phyloP scores from a whole-genome alignment of 2,329 filamentous ascomycete species.

The Stachybotrys chartarum region DNA sequence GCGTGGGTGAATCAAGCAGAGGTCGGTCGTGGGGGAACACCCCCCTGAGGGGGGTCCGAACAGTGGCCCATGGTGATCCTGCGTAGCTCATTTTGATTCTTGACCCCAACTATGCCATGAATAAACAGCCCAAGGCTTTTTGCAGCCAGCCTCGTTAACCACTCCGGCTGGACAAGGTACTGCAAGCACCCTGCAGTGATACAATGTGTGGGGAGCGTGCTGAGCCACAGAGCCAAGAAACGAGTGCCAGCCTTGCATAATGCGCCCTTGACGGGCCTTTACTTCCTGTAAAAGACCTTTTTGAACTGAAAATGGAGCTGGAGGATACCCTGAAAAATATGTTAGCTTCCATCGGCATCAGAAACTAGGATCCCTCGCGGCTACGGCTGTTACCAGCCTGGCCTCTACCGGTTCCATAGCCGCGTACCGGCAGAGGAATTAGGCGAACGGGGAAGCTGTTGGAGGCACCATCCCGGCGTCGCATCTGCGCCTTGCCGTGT shows the following conservation, averaged over 20 bases:
- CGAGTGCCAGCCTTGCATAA: not conserved
- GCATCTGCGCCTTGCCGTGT: not conserved
- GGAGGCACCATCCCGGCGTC: not conserved
- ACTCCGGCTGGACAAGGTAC: not conserved
- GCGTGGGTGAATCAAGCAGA: not conserved
- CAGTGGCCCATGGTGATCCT: too few relatives aligned
- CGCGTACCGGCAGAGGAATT: not conserved
- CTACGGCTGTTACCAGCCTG: not conserved
- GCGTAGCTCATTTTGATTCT: not conserved
- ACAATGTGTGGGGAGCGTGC: not conserved
- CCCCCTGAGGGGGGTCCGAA: not conserved
- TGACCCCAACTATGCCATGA: not conserved
- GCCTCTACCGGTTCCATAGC: not conserved
- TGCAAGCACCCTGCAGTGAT: not conserved
- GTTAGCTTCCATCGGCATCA: conserved; percentile 9
- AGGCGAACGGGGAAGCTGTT: not conserved
- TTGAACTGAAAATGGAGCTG: conserved; percentile 99
- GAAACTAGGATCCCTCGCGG: not conserved
- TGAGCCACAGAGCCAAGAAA: not conserved
- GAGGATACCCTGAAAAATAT: conserved; percentile 65
- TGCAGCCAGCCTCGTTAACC: not conserved
- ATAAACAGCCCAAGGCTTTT: not conserved
- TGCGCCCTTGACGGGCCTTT: conserved; percentile 2
- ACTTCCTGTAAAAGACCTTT: conserved; percentile 62
- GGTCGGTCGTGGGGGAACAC: not conserved